Evolutionary conservation across 345 rosid species (phyloP).

Genomic region (Pistacia atlantica): DNA sequence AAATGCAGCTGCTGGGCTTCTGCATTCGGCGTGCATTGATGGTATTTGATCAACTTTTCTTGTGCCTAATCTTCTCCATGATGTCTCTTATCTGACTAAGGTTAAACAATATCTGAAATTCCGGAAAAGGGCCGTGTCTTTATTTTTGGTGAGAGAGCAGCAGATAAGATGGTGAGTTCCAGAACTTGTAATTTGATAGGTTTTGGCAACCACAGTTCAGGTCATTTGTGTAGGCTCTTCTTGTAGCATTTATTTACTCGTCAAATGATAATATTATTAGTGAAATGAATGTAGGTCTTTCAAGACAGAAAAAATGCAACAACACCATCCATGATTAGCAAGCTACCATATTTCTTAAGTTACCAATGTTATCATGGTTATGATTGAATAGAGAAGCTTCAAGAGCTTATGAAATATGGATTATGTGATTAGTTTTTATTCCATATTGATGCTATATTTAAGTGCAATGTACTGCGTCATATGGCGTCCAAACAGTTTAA

Average conservation of each 20-base stretch:
- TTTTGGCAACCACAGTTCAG: constrained; percentile 12
- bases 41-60: constrained; percentile 46
- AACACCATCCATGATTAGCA: constrained; percentile 54
- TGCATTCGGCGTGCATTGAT: constrained; percentile 86
- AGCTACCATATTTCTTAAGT: constrained; percentile 40
- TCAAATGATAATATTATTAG: constrained; percentile 6
- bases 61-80: background rate
- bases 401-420: no score
- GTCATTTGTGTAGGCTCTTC: background rate
- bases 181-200: constrained; percentile 13
- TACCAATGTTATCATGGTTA: no score
- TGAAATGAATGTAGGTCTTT: constrained; percentile 49
- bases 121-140: constrained; percentile 80
- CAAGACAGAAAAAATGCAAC: constrained; percentile 52
- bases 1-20: constrained; percentile 82
- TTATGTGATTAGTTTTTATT: no score
- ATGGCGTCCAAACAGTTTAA: no score
- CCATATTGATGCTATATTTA: no score
- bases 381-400: no score
- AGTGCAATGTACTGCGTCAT: no score
- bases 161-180: constrained; percentile 49
- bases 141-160: constrained; percentile 76
- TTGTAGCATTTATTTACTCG: constrained; percentile 8
- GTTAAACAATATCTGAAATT: constrained; percentile 22
- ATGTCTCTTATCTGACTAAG: background rate